A percentile compares a stretch with the other conserved stretches of the same genome.
phyloP scores from a whole-genome alignment of 148 eudicot genomes.

The Persicaria tinctoria region DNA sequence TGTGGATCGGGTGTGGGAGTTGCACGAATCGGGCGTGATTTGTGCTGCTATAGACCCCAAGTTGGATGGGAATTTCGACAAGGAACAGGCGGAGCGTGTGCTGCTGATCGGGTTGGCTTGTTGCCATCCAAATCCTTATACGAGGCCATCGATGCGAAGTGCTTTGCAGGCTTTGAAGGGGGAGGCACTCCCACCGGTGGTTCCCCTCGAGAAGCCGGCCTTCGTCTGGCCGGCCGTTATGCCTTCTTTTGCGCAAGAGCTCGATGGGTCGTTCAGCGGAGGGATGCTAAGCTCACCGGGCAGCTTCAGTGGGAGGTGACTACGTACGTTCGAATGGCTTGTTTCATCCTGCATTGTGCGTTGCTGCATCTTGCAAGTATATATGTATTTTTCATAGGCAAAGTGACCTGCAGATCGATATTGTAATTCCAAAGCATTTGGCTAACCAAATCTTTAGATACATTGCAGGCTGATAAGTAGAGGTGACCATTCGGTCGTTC shows the following conservation, averaged over 20 bases:
- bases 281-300: conserved; percentile 22
- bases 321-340: too few relatives aligned
- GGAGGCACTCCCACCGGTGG: conserved; percentile 19
- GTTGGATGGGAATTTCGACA: conserved; percentile 20
- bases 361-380: too few relatives aligned
- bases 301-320: conserved; percentile 21
- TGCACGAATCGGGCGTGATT: conserved; percentile 15
- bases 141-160: conserved; percentile 30
- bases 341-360: too few relatives aligned
- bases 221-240: conserved; percentile 32
- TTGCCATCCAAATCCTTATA: conserved; percentile 33
- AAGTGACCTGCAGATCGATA: too few relatives aligned
- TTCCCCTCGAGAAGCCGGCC: conserved; percentile 29
- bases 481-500: too few relatives aligned
- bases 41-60: conserved; percentile 21
- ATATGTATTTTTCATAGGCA: too few relatives aligned
- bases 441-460: too few relatives aligned
- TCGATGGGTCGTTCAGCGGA: conserved; percentile 18
- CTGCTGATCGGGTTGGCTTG: conserved; percentile 28
- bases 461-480: too few relatives aligned
- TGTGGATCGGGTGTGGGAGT: conserved; percentile 35
- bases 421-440: too few relatives aligned
- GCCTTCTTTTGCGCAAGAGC: conserved; percentile 19
- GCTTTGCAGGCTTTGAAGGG: conserved; percentile 26
- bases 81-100: conserved; percentile 24